Evolutionary conservation across 352 stramenopile genomes (phyloP).

Genomic region (Globisporangium yorkense): DNA sequence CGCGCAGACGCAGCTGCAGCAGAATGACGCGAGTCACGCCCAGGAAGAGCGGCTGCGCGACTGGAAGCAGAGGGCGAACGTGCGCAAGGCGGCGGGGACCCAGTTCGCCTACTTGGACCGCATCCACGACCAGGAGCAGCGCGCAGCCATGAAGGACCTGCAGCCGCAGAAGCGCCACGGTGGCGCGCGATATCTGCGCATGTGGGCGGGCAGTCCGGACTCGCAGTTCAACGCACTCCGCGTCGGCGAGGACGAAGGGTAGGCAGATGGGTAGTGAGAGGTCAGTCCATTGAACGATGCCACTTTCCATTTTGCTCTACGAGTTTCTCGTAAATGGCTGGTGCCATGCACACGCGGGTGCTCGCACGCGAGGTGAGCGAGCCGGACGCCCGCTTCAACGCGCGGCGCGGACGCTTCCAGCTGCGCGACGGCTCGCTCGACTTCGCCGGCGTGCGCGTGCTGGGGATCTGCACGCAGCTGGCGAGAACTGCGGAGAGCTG

Average conservation of each 20-base stretch:
- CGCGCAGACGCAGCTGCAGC: slow-evolving; percentile 33
- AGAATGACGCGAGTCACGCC: slow-evolving; percentile 20
- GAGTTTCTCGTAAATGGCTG: neutral
- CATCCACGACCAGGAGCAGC: slow-evolving; percentile 57
- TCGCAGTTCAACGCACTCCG: slow-evolving; percentile 54
- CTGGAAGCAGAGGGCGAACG: slow-evolving; percentile 47
- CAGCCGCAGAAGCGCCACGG: slow-evolving; percentile 66
- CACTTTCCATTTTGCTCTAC: neutral
- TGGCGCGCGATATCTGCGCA: slow-evolving; percentile 58
- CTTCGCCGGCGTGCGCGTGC: slow-evolving; percentile 24
- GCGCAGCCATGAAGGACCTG: slow-evolving; percentile 36
- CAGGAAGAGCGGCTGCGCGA: slow-evolving; percentile 37
- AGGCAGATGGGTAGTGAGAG: neutral
- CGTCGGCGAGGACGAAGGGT: neutral
- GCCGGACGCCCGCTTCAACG: slow-evolving; percentile 16
- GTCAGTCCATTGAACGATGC: neutral
- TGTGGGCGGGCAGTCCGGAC: slow-evolving; percentile 76
- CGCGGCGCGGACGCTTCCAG: slow-evolving; percentile 14
- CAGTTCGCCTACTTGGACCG: slow-evolving; percentile 54
- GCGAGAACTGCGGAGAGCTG: slow-evolving; percentile 10
- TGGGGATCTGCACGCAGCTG: slow-evolving; percentile 21
- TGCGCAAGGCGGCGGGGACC: slow-evolving; percentile 39
- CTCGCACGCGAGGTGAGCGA: slow-evolving; percentile 25
- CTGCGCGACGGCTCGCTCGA: slow-evolving; percentile 2
- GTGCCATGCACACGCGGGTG: slow-evolving; percentile 13